Percentiles rank a stretch among this genome's conserved stretches.
Evolutionary conservation across 2,329 filamentous ascomycete species (phyloP).

Genomic region (Alternaria sp.): DNA sequence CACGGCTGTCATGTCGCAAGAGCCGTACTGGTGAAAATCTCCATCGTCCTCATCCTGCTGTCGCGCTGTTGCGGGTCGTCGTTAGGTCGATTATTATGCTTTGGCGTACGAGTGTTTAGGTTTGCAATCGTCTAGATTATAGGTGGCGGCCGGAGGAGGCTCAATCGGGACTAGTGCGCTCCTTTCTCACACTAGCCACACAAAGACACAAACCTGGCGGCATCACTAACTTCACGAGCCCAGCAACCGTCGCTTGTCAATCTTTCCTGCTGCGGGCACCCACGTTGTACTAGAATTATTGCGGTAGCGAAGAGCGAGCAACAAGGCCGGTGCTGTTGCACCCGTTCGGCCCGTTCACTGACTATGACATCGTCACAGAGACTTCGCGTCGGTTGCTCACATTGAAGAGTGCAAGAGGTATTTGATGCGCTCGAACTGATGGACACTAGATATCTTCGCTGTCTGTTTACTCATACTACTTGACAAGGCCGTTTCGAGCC

Average conservation of each 20-base stretch:
- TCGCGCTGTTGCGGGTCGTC: neutral
- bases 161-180: neutral
- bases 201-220: neutral
- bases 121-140: neutral
- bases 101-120: neutral
- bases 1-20: neutral
- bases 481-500: constrained; percentile 3
- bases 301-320: neutral
- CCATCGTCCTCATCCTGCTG: neutral
- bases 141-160: neutral
- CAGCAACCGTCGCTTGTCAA: neutral
- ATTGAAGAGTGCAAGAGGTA: neutral
- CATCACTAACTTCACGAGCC: neutral
- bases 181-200: neutral
- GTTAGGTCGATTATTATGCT: neutral
- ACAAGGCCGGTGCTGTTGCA: neutral
- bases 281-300: neutral
- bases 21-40: neutral
- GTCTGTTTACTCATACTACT: neutral
- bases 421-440: neutral
- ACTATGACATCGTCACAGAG: neutral
- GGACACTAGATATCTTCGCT: too few relatives aligned
- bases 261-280: neutral
- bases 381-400: neutral
- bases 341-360: neutral